Percentiles rank a stretch among this genome's conserved stretches.
Conservation (phyloP, 441 rosid genomes). For the Manihot esculenta region DNA sequence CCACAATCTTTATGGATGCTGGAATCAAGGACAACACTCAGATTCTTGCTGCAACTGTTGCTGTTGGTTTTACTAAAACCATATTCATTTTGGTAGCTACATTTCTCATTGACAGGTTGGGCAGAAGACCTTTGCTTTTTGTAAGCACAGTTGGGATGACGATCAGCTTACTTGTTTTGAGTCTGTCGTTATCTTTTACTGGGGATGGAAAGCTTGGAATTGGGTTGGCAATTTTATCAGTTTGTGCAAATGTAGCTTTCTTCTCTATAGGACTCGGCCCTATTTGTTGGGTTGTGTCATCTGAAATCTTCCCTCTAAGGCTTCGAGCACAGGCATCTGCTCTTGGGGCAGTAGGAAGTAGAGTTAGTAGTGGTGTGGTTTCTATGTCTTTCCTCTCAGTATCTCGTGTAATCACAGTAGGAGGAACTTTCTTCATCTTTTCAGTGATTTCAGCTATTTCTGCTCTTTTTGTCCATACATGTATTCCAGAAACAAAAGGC, state of each 20-base stretch:
- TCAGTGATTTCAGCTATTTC: constrained; percentile 61
- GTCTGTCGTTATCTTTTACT: constrained; percentile 47
- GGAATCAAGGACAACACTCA: constrained; percentile 64
- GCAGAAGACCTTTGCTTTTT: constrained; percentile 79
- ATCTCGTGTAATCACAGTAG: constrained; percentile 55
- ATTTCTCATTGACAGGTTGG: constrained; percentile 64
- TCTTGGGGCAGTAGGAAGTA: constrained; percentile 78
- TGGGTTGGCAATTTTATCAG: constrained; percentile 48
- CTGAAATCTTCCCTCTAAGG: constrained; percentile 80
- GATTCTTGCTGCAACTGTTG: constrained; percentile 79
- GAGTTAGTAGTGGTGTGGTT: constrained; percentile 76
- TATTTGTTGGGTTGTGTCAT: constrained; percentile 80
- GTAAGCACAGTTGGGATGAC: constrained; percentile 74
- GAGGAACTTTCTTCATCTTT: constrained; percentile 72
- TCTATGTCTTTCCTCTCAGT: constrained; percentile 87
- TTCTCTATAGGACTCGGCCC: constrained; percentile 89
- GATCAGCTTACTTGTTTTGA: constrained; percentile 25
- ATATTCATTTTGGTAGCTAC: constrained; percentile 69
- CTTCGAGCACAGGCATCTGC: constrained; percentile 86
- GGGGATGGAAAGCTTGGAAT: constrained; percentile 52
- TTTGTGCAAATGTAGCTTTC: constrained; percentile 89
- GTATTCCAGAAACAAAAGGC: constrained; percentile 83
- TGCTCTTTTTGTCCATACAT: constrained; percentile 54
- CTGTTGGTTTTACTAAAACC: constrained; percentile 79
- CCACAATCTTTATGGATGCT: constrained; percentile 60